Evolutionary conservation across 202 grass and related monocot genomes (phyloP), one percentile per base, ranked within the genome.

Genomic region (Setaria viridis): DNA sequence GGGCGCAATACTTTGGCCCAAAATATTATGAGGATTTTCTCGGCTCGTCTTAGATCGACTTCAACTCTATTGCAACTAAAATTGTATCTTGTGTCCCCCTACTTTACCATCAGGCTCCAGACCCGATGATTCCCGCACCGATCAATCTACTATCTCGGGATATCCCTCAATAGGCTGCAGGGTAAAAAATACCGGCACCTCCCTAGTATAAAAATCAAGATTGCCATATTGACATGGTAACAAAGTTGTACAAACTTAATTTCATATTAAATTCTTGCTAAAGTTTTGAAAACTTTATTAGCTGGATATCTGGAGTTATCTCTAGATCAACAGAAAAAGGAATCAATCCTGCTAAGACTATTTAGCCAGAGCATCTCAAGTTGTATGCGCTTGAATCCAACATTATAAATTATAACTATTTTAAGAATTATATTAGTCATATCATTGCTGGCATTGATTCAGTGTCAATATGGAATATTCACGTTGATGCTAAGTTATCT

Each of bases 181-280:
- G 39, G 5, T 41, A 41, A 4, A 41, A 41, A 41, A 41, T 5
- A 41, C 39, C 39, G 39, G 6, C 39, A 41, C 13, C 12, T 67
- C 3, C 2, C 0, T 57, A 7, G 29, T 7, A 47, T 25, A 5
- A 59, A 78, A 72, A 41, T n/a, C 41, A 9, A 60, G 0, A 63
- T 14, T 62, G 2, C 19, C 69, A 2, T 62, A 45, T 71, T 74
- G 25, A 60, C 2, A 43, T 60, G 51, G 62, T 62, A 42, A 21
- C 4, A 66, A 72, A 30, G 11, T 67, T 21, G 84, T 0, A 82
- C 2, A 3, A 21, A 74, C 15, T 53, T 60, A 90, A 67, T 73
- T 15, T 7, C 0, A 33, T 45, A 32, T 60, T 83, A 74, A 90
- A 79, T 73, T 1, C 4, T 67, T 83, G 49, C 79, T 66, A 60